Percentiles rank a stretch among this genome's conserved stretches.
Conservation (phyloP, 352 stramenopile species). For the Peronospora destructor region DNA sequence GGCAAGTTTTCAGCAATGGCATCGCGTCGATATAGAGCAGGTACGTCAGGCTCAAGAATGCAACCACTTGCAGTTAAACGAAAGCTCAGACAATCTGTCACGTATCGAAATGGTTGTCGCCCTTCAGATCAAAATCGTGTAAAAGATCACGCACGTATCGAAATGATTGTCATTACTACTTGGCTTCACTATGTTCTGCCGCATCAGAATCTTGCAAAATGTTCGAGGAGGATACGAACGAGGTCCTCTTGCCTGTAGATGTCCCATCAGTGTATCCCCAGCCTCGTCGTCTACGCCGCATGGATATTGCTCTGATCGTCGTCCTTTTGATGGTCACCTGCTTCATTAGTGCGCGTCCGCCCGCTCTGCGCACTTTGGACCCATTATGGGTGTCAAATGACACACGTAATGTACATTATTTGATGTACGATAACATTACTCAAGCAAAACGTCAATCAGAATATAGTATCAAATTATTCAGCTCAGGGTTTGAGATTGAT, state of each 20-base stretch:
- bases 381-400: constrained; percentile 17
- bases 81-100: constrained; percentile 32
- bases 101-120: constrained; percentile 18
- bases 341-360: constrained; percentile 42
- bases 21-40: constrained; percentile 12
- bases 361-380: constrained; percentile 37
- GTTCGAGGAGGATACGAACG: constrained; percentile 12
- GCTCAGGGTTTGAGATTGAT: constrained; percentile 55
- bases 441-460: constrained; percentile 29
- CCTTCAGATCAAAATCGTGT: too few relatives aligned
- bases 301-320: constrained; percentile 41
- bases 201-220: constrained; percentile 17
- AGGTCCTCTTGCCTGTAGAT: constrained; percentile 20
- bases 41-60: constrained; percentile 16
- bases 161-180: constrained; percentile 7
- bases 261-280: neutral
- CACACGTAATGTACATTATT: constrained; percentile 23
- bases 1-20: constrained; percentile 16
- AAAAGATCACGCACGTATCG: constrained; percentile 1
- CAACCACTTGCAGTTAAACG: too few relatives aligned
- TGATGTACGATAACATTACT: constrained; percentile 62
- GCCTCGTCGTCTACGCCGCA: constrained; percentile 29
- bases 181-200: constrained; percentile 10
- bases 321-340: constrained; percentile 45
- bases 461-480: constrained; percentile 45